Evolutionary conservation across 2,329 filamentous ascomycete species (phyloP).

Genomic region (Plenodomus biglobosus): DNA sequence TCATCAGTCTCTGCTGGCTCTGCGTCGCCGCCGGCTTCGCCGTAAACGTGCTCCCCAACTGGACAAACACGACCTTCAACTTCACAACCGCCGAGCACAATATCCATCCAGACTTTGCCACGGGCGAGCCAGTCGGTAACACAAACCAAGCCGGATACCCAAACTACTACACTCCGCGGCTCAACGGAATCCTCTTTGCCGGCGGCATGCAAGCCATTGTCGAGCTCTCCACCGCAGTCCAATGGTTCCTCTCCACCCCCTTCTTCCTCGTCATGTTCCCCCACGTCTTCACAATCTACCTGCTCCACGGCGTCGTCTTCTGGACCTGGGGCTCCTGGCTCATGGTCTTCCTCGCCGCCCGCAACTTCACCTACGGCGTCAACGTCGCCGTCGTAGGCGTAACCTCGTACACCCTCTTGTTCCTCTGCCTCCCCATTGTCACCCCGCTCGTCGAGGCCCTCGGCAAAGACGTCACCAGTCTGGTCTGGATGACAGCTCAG

Average conservation of each 20-base stretch:
- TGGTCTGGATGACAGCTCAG: conserved; percentile 42
- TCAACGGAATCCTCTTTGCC: conserved; percentile 50
- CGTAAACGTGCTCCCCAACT: conserved; percentile 44
- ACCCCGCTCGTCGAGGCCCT: conserved; percentile 45
- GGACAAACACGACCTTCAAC: conserved; percentile 36
- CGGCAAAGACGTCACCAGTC: conserved; percentile 43
- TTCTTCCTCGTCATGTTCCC: conserved; percentile 49
- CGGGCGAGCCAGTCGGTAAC: conserved; percentile 43
- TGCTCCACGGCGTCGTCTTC: conserved; percentile 53
- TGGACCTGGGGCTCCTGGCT: conserved; percentile 46
- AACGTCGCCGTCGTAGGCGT: conserved; percentile 42
- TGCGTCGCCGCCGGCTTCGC: conserved; percentile 38
- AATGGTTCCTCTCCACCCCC: conserved; percentile 47
- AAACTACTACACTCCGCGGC: conserved; percentile 48
- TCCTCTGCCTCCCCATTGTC: conserved; percentile 38
- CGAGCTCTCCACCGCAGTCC: conserved; percentile 40
- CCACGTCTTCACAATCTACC: conserved; percentile 55
- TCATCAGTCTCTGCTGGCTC: conserved; percentile 36
- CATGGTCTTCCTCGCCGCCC: conserved; percentile 37
- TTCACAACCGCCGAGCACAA: conserved; percentile 47
- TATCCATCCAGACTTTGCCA: conserved; percentile 48
- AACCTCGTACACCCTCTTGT: conserved; percentile 41
- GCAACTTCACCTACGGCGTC: conserved; percentile 37
- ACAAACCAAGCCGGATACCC: conserved; percentile 45
- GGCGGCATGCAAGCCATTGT: conserved; percentile 43